Conservation (phyloP, 73 alveolate genomes). For the Blepharisma japonicum region DNA sequence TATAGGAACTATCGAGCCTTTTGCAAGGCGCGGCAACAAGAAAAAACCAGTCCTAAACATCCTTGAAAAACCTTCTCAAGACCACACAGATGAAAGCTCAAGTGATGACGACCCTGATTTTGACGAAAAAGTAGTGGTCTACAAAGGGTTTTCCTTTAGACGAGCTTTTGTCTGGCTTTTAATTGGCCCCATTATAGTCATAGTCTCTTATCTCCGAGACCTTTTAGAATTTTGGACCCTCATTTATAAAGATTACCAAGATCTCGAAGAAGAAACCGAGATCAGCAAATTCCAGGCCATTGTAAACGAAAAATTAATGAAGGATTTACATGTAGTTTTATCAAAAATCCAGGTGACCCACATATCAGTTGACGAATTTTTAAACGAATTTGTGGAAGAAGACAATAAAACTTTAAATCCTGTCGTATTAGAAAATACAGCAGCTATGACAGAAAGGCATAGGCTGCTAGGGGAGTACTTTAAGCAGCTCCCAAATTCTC, state of each 20-base stretch:
- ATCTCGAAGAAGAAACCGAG: not conserved
- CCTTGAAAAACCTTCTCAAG: not conserved
- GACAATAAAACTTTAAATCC: not conserved
- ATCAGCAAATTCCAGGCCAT: not conserved
- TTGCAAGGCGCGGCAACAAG: not conserved
- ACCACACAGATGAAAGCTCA: not conserved
- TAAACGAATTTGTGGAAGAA: not conserved
- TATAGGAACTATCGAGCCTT: not conserved
- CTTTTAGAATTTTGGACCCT: slow-evolving; percentile 3
- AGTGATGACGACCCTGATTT: slow-evolving; percentile 4
- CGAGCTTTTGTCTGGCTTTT: not conserved
- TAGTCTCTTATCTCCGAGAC: not conserved
- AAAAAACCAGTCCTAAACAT: not conserved
- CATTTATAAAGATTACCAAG: not conserved
- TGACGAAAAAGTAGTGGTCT: slow-evolving; percentile 8
- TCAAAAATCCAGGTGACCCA: not conserved
- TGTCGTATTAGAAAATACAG: not conserved
- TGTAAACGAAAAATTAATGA: not conserved
- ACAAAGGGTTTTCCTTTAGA: not conserved
- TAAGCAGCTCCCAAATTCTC: not conserved
- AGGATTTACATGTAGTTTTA: not conserved
- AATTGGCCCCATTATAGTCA: not conserved
- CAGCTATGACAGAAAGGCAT: not conserved
- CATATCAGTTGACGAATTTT: not conserved
- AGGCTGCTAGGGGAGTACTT: not conserved